Evolutionary conservation across 495 filamentous ascomycete species (phyloP).

Genomic region (Penicillium bovifimosum): DNA sequence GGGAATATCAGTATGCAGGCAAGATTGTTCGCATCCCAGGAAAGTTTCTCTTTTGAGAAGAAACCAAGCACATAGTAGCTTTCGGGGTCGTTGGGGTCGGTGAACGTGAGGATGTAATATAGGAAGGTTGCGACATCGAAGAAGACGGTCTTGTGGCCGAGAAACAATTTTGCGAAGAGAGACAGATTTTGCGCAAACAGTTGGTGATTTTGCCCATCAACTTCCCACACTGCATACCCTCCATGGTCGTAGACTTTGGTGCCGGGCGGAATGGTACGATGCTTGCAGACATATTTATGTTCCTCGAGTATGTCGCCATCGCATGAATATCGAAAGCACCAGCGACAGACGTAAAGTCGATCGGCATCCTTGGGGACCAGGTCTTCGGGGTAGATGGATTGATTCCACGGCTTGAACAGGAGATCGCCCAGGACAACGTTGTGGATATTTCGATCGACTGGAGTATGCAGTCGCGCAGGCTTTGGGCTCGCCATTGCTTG

Average conservation of each 20-base stretch:
- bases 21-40: slow-evolving; percentile 97
- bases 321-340: slow-evolving; percentile 88
- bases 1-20: slow-evolving; percentile 96
- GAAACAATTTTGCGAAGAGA: slow-evolving; percentile 95
- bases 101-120: slow-evolving; percentile 78
- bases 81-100: slow-evolving; percentile 30
- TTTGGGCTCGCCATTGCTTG: slow-evolving; percentile 28
- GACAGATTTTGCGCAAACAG: slow-evolving; percentile 93
- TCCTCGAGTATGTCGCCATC: slow-evolving; percentile 56
- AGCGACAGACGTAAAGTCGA: slow-evolving; percentile 79
- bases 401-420: slow-evolving; percentile 72
- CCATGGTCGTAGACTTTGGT: slow-evolving; percentile 53
- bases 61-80: slow-evolving; percentile 71
- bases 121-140: slow-evolving; percentile 94
- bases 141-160: slow-evolving; percentile 97
- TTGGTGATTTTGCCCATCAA: slow-evolving; percentile 86
- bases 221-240: slow-evolving; percentile 71
- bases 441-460: slow-evolving; percentile 58
- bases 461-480: slow-evolving; percentile 27
- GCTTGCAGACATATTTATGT: slow-evolving; percentile 42
- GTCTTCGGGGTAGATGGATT: slow-evolving; percentile 73
- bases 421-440: slow-evolving; percentile 70
- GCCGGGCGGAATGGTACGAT: slow-evolving; percentile 38
- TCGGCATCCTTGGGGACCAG: slow-evolving; percentile 59
- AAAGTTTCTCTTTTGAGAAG: slow-evolving; percentile 97